Percentiles rank a stretch among this genome's conserved stretches.
Evolutionary conservation across 148 eudicot genomes (phyloP).

Genomic region (Arctostaphylos glauca): DNA sequence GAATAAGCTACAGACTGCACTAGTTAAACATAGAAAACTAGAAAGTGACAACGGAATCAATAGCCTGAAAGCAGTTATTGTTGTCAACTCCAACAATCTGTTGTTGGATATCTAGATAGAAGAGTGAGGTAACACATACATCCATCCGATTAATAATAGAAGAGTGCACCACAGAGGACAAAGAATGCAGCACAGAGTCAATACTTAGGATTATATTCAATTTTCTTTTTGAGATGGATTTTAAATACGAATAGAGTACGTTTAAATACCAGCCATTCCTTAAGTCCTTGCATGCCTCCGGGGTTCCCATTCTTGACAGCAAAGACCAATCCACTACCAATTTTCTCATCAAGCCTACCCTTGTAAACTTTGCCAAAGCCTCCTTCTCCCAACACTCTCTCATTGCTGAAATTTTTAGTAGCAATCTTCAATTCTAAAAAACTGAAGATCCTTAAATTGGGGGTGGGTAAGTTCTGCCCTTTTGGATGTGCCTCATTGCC

Average conservation of each 20-base stretch:
- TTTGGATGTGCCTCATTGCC: constrained; percentile 32
- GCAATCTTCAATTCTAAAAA: constrained; percentile 57
- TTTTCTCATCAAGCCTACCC: constrained; percentile 49
- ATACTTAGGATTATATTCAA: too few species aligned
- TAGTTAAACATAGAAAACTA: not conserved
- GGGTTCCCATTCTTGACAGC: constrained; percentile 79
- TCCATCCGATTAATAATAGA: not conserved
- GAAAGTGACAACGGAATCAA: not conserved
- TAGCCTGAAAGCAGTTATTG: not conserved
- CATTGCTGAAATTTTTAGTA: constrained; percentile 54
- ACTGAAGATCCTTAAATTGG: constrained; percentile 50
- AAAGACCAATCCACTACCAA: constrained; percentile 39
- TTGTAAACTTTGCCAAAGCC: constrained; percentile 46
- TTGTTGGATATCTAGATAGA: too few species aligned
- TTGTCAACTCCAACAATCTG: not conserved
- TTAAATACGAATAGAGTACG: not conserved
- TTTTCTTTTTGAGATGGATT: not conserved
- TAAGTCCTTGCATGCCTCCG: constrained; percentile 74
- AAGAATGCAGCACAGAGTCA: not conserved
- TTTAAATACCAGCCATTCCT: constrained; percentile 77
- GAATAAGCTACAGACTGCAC: not conserved
- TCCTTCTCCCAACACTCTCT: constrained; percentile 74
- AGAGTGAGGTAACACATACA: too few species aligned
- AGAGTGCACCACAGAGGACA: not conserved
- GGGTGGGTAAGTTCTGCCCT: constrained; percentile 46